Evolutionary conservation across 768 basidiomycete genomes (phyloP), one percentile per base, ranked within the genome.

Genomic region (Leccinum ochraceum): DNA sequence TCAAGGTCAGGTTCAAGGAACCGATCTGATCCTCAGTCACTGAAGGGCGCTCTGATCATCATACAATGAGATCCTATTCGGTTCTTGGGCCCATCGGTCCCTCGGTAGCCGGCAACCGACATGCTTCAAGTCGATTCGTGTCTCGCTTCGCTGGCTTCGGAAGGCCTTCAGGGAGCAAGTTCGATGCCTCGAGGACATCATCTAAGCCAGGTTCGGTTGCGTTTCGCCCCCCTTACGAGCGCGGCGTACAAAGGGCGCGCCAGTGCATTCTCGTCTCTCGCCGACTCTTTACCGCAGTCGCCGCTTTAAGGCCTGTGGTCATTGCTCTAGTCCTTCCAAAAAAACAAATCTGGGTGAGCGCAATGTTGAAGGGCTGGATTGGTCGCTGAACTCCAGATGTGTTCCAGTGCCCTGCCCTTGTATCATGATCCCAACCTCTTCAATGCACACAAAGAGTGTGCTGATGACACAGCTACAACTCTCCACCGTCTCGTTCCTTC

Each of bases 401-500:
- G 14, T 36, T 32, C 22, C 20, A 24, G 3, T 55, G 13, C 14
- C 22, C 16, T 13, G 39, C 42, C 55, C 14, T 24, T 44, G 59
- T 17, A 34, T 13, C 11, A 36, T 53, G 11, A 48, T 57, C 13
- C 57, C 58, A 24, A 24, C 57, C 13, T 53, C 57, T 20, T 24
- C 54, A 49, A 44, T 8, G 49, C 54, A 48, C 16, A n/a, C 34
- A 24, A 37, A 56, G 22, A 28, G 22, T 6, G 22, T 5, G 9
- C n/a, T 50, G 11, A 16, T 30, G 20, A 56, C 17, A n/a, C 42
- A 56, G 36, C 52, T 58, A n/a, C 65, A 67, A 42, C 50, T 68
- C 32, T 67, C 67, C 16, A 57, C 67, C 4, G 53, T 69, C 14
- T 61, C 65, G 3, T 49, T 57, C n/a, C 59, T 69, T 11, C 67